Evolutionary conservation across 2,329 filamentous ascomycete species (phyloP).

Genomic region (Ophiostoma piceae): DNA sequence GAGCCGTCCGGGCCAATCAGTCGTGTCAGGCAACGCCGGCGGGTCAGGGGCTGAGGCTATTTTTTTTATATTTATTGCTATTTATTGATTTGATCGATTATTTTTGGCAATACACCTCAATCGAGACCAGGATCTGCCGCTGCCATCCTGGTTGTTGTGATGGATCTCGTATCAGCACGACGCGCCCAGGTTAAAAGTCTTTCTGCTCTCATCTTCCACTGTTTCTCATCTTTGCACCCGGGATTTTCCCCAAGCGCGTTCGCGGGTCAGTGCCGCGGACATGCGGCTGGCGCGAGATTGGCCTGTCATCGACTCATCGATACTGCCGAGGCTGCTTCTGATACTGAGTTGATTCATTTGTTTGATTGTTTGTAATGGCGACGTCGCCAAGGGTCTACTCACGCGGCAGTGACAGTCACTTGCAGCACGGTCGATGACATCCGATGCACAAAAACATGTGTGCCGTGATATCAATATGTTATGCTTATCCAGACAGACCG

Average conservation of each 20-base stretch:
- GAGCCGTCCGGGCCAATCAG: slow-evolving; percentile 17
- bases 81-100: not conserved
- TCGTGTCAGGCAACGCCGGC: slow-evolving; percentile 3
- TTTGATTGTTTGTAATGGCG: not conserved
- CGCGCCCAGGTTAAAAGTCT: too few species aligned
- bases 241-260: not conserved
- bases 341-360: not conserved
- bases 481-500: not conserved
- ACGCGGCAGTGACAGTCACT: not conserved
- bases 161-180: slow-evolving; percentile 13
- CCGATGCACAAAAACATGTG: not conserved
- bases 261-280: not conserved
- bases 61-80: not conserved
- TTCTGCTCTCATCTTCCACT: too few species aligned
- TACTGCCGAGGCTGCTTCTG: slow-evolving; percentile 16
- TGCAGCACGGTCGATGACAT: not conserved
- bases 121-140: slow-evolving; percentile 6
- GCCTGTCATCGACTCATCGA: not conserved
- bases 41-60: slow-evolving; percentile 16
- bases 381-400: not conserved
- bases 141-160: slow-evolving; percentile 3
- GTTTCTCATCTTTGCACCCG: not conserved
- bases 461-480: not conserved
- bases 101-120: not conserved
- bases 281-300: slow-evolving; percentile 1